These are phyloP conservation scores for Cadophora gregata DNA, from an alignment of 2,329 filamentous ascomycete genomes.

Conservation along the genomic window DNA sequence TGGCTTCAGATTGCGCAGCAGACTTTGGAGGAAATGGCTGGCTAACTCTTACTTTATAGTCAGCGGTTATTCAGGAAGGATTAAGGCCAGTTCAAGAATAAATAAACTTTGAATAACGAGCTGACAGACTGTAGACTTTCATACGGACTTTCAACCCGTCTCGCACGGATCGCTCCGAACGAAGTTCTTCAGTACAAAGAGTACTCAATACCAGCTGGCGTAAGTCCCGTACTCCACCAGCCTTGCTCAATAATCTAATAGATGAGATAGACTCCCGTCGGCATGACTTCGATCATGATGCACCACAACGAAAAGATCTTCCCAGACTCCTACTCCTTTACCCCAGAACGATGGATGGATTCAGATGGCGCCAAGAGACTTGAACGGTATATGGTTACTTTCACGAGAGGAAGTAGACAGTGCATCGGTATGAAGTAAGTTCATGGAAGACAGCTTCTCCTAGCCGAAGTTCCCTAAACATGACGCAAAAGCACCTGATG, in stretches of 20 bases:
- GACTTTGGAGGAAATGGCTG: background rate
- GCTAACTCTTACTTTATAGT: background rate
- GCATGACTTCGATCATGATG: conserved; percentile 48
- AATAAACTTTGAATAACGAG: too few relatives aligned
- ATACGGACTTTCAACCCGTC: conserved; percentile 42
- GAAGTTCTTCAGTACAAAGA: conserved; percentile 31
- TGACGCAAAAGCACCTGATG: too few relatives aligned
- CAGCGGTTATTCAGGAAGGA: conserved; percentile 45
- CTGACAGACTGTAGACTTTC: conserved; percentile 27
- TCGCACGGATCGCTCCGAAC: conserved; percentile 40
- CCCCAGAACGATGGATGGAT: conserved; percentile 51
- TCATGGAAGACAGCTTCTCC: background rate
- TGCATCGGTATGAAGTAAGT: conserved; percentile 47
- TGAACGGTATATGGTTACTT: conserved; percentile 49
- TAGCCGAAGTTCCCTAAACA: background rate
- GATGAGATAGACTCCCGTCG: conserved; percentile 40
- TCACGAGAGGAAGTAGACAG: conserved; percentile 50
- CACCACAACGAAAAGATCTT: conserved; percentile 50
- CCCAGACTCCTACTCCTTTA: conserved; percentile 48
- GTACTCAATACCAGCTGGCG: conserved; percentile 39
- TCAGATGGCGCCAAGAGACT: conserved; percentile 44
- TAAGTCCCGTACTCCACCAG: conserved; percentile 28
- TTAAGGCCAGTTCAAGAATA: conserved; percentile 32
- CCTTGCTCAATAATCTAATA: background rate
- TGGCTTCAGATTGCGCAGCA: background rate